Percentiles rank a stretch among this genome's conserved stretches.
Evolutionary conservation across 176 grass and related monocot genomes (phyloP).

Genomic region (Tillandsia fasciculata): DNA sequence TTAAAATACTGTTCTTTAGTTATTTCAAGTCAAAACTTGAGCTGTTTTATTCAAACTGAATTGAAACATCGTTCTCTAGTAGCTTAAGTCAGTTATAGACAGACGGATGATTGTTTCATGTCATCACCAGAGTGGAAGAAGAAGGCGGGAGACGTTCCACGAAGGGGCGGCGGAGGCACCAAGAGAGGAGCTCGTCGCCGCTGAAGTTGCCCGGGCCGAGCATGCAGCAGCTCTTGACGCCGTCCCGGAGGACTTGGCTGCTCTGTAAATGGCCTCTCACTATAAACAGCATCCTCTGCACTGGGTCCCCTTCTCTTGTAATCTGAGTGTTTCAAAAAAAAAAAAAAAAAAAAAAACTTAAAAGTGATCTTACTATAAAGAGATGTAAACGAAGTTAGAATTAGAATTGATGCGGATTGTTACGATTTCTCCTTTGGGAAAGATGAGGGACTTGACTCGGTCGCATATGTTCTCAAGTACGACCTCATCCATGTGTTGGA

Average conservation of each 20-base stretch:
- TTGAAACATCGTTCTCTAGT: too few relatives aligned
- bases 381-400: not conserved
- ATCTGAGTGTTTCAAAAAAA: conserved; percentile 22
- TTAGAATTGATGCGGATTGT: not conserved
- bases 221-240: conserved; percentile 64
- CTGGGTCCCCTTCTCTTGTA: conserved; percentile 62
- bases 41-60: too few relatives aligned
- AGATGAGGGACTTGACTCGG: conserved; percentile 54
- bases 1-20: too few relatives aligned
- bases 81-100: too few relatives aligned
- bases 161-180: conserved; percentile 82
- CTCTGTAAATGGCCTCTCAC: conserved; percentile 78
- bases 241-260: conserved; percentile 65
- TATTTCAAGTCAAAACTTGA: too few relatives aligned
- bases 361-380: not conserved
- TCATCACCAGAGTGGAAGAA: conserved; percentile 50
- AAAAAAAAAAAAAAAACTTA: not conserved
- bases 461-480: conserved; percentile 98
- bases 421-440: conserved; percentile 68
- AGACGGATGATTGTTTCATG: too few relatives aligned
- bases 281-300: conserved; percentile 81
- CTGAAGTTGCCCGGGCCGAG: conserved; percentile 86
- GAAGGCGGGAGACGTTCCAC: conserved; percentile 60
- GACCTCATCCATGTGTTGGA: conserved; percentile 90
- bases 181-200: conserved; percentile 86